Evolutionary conservation across 495 filamentous ascomycete genomes (phyloP).

Genomic region (Lophium mytilinum): DNA sequence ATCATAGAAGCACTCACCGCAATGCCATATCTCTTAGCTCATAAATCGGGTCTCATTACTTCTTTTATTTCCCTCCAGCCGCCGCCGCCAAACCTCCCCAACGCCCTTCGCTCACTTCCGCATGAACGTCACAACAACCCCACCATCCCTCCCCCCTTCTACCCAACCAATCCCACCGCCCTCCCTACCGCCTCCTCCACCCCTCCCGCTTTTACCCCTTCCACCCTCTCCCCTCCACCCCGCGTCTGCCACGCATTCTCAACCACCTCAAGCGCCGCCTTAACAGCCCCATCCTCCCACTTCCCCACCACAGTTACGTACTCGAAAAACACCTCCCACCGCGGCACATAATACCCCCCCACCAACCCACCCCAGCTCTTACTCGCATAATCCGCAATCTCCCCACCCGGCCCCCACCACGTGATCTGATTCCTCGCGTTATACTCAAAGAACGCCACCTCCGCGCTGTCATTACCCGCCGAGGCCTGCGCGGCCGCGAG

Average conservation of each 20-base stretch:
- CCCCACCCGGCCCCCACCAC: conserved; percentile 44
- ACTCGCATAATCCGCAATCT: conserved; percentile 45
- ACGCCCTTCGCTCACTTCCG: too few species aligned
- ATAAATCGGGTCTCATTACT: too few species aligned
- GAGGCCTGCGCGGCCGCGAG: conserved; percentile 36
- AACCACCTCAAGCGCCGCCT: neutral
- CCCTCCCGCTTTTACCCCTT: neutral
- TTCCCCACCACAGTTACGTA: conserved; percentile 29
- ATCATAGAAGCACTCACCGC: too few species aligned
- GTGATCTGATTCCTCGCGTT: conserved; percentile 48
- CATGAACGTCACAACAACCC: too few species aligned
- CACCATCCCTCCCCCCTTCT: too few species aligned
- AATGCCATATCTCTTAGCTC: too few species aligned
- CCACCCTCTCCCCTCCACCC: neutral
- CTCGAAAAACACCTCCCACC: conserved; percentile 43
- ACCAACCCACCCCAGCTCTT: conserved; percentile 46
- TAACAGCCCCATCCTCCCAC: conserved; percentile 5
- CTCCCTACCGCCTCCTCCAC: neutral
- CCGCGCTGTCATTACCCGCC: conserved; percentile 22
- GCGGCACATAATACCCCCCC: conserved; percentile 40
- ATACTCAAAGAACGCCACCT: conserved; percentile 40
- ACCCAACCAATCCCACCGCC: neutral
- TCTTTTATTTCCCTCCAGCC: too few species aligned
- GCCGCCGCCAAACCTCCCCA: too few species aligned
- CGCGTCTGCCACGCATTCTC: conserved; percentile 11